Evolutionary conservation across 2,329 filamentous ascomycete species (phyloP).

Genomic region (Hyphodiscus sp.): DNA sequence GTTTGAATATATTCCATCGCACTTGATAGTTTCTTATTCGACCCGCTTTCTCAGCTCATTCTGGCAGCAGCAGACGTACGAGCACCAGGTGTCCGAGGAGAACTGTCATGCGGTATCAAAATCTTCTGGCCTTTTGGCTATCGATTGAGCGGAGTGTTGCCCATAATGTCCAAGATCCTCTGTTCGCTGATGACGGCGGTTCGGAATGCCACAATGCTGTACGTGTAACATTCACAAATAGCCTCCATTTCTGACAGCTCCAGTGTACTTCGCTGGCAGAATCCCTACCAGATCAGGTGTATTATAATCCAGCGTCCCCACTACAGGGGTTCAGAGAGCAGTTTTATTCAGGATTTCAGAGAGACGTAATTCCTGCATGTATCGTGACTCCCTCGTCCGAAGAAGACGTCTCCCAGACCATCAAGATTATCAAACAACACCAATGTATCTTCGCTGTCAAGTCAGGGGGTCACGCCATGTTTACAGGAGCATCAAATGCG

Average conservation of each 20-base stretch:
- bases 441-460: slow-evolving; percentile 37
- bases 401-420: slow-evolving; percentile 5
- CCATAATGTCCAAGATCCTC: neutral
- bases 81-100: too few species aligned
- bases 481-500: slow-evolving; percentile 44
- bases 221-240: neutral
- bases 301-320: neutral
- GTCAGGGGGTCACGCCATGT: slow-evolving; percentile 50
- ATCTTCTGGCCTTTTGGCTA: too few species aligned
- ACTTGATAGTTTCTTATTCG: too few species aligned
- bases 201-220: neutral
- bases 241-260: neutral
- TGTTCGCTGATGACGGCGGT: neutral
- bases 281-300: neutral
- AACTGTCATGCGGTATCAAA: too few species aligned
- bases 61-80: too few species aligned
- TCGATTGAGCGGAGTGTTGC: too few species aligned
- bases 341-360: neutral
- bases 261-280: neutral
- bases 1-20: too few species aligned
- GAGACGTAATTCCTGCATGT: slow-evolving; percentile 4
- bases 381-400: slow-evolving; percentile 4
- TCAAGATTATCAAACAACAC: slow-evolving; percentile 2
- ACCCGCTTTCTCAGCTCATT: too few species aligned
- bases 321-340: neutral